Evolutionary conservation across 2,329 filamentous ascomycete species (phyloP), one percentile per base, ranked within the genome.

Genomic region (Fusarium nurragi): DNA sequence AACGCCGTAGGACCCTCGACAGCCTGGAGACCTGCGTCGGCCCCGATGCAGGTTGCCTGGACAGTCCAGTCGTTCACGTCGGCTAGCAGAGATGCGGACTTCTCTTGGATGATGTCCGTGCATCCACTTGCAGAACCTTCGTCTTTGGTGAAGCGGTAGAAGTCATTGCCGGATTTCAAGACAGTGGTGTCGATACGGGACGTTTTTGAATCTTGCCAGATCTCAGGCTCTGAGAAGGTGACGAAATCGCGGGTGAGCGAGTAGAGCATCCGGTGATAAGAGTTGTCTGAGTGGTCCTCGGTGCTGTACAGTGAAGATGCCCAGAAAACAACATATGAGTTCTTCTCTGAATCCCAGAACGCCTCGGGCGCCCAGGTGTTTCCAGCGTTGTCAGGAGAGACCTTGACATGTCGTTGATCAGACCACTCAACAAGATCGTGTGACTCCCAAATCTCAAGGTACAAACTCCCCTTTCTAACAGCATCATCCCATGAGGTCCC

Each of bases 111-210:
- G 22, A 86, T 85, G 39, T 86, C 84, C 3, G 74, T 75, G 66
- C 84, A 86, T 3, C 83, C 83, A 1, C 82, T 84, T 6, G 72
- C 76, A 3, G 77, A 80, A 0, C 81, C 82, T 53, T 86, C 83
- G 38, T 86, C 83, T 55, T 86, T 86, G 18, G 83, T 85, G 67
- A 86, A 86, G 11, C 84, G 82, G 65, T 84, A 83, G 68, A 81
- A 85, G 0, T 70, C 71, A 12, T 71, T 70, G 2, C 75, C 76
- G 0, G 77, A 77, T 49, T 81, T 74, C 14, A 85, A 68, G 0
- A 85, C 80, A 0, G 83, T 85, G 0, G 83, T 81, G 64, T 86
- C 84, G 22, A 86, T 86, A 2, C 83, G 77, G 2, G 83, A 81
- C 45, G 77, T 77, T 11, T 81, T 79, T 4, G 79, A 80, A 45